These are phyloP conservation scores for Penicillium flavigenum DNA, from an alignment of 495 filamentous ascomycete species.

Conservation along the genomic window DNA sequence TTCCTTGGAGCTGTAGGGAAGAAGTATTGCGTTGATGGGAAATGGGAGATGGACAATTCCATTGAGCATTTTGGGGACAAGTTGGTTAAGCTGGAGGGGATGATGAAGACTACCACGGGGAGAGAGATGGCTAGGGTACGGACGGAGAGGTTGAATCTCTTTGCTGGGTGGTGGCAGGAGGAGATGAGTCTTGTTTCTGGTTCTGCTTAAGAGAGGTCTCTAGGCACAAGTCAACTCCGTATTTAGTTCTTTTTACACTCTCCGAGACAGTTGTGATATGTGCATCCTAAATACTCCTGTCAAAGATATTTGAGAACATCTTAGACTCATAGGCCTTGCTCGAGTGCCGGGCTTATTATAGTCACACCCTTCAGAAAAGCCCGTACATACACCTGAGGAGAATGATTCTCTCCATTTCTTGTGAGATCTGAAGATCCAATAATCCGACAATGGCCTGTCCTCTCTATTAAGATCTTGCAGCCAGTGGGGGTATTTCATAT, in stretches of 20 bases:
- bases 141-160: constrained; percentile 61
- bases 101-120: constrained; percentile 84
- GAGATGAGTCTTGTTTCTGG: constrained; percentile 43
- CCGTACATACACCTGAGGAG: no score
- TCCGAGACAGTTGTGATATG: not conserved
- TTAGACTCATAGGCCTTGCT: no score
- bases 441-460: not conserved
- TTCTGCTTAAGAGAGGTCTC: not conserved
- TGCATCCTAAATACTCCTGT: not conserved
- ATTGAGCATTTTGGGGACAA: constrained; percentile 82
- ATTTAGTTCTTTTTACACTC: not conserved
- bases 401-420: no score
- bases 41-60: constrained; percentile 57
- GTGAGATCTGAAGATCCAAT: no score
- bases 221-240: not conserved
- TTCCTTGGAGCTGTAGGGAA: constrained; percentile 63
- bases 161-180: constrained; percentile 72
- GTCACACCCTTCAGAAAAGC: no score
- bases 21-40: constrained; percentile 29
- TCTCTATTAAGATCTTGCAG: not conserved
- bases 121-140: constrained; percentile 62
- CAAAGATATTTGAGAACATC: not conserved
- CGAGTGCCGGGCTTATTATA: no score
- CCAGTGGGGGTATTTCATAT: not conserved
- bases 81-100: constrained; percentile 64